Percentiles rank a stretch among this genome's conserved stretches.
These are phyloP conservation scores for Diaporthe vexans DNA, from an alignment of 2,329 filamentous ascomycete species.

Conservation along the genomic window DNA sequence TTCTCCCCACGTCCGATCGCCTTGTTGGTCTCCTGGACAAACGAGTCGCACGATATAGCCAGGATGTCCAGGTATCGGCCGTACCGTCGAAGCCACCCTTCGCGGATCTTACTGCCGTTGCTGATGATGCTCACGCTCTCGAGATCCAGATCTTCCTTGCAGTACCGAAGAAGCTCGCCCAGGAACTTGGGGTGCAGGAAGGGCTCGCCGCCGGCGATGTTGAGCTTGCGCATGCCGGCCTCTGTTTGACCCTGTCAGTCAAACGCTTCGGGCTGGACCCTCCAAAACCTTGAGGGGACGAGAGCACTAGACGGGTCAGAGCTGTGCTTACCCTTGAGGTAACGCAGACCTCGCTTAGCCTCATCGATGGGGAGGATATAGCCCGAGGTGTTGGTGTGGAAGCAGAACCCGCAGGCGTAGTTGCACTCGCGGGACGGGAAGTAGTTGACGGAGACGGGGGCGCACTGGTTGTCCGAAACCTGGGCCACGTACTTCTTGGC, in stretches of 20 bases:
- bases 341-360: constrained; percentile 59
- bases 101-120: constrained; percentile 63
- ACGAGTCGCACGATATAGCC: constrained; percentile 68
- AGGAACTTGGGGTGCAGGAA: constrained; percentile 53
- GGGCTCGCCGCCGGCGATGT: constrained; percentile 53
- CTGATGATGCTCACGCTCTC: constrained; percentile 68
- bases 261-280: neutral
- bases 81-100: constrained; percentile 58
- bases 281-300: neutral
- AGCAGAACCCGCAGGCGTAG: constrained; percentile 65
- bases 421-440: constrained; percentile 43
- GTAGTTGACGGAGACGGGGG: constrained; percentile 44
- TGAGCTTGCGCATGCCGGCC: constrained; percentile 51
- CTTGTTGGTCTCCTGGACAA: constrained; percentile 63
- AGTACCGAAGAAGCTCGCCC: constrained; percentile 57
- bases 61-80: constrained; percentile 64
- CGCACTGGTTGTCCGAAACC: neutral
- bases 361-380: constrained; percentile 56
- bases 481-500: neutral
- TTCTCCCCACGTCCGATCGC: constrained; percentile 56
- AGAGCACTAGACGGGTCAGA: neutral
- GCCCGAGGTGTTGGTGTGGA: constrained; percentile 67
- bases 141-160: constrained; percentile 62
- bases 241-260: constrained; percentile 40
- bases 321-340: constrained; percentile 52